Percentiles rank a stretch among this genome's conserved stretches.
Conservation (phyloP, 495 filamentous ascomycete species). For the Trichoderma parareesei region DNA sequence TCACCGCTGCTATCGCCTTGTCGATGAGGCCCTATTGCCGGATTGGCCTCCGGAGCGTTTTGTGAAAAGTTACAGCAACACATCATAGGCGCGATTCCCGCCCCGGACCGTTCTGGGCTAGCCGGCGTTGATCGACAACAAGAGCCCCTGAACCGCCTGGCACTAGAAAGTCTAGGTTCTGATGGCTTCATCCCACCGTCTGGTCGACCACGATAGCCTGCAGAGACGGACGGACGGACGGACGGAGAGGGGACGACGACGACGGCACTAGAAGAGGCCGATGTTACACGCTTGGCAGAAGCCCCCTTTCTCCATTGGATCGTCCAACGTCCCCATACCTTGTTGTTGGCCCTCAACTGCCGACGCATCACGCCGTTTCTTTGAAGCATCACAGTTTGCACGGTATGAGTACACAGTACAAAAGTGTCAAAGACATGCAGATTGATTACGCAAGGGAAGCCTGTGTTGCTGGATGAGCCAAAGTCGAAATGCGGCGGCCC, state of each 20-base stretch:
- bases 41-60: background rate
- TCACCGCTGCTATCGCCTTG: background rate
- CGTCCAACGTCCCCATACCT: background rate
- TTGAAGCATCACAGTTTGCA: background rate
- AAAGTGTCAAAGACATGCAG: too few species aligned
- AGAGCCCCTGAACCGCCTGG: slow-evolving; percentile 5
- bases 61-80: background rate
- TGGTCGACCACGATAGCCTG: background rate
- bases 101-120: background rate
- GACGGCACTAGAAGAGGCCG: background rate
- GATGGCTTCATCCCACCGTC: background rate
- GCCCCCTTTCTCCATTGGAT: slow-evolving; percentile 1
- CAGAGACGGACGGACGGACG: background rate
- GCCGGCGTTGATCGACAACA: background rate
- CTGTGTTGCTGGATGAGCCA: too few species aligned
- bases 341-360: background rate
- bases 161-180: background rate
- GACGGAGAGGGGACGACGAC: too few species aligned
- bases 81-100: slow-evolving; percentile 3
- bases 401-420: background rate
- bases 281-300: background rate
- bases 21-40: background rate
- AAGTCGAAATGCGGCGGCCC: background rate
- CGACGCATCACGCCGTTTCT: background rate
- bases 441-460: too few species aligned